Percentiles rank a stretch among this genome's conserved stretches.
These are phyloP conservation scores for Alternaria conjuncta DNA, from an alignment of 2,329 filamentous ascomycete species.

Conservation along the genomic window DNA sequence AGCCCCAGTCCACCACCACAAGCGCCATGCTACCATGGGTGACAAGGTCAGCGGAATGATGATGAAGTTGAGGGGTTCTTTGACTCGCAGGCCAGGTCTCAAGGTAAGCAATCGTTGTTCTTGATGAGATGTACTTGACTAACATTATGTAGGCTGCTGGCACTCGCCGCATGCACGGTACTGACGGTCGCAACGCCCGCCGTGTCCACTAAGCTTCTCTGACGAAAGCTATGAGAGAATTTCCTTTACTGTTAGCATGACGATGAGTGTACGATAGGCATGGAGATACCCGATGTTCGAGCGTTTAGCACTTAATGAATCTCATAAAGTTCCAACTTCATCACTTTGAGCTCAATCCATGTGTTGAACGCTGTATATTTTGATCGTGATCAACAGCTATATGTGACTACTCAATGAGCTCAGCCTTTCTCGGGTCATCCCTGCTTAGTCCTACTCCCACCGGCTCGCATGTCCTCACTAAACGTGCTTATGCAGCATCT, in stretches of 20 bases:
- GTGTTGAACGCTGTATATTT: background rate
- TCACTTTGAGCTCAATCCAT: background rate
- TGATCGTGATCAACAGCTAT: background rate
- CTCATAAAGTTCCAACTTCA: background rate
- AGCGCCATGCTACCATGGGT: conserved; percentile 70
- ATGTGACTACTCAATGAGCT: background rate
- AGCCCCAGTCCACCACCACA: conserved; percentile 62
- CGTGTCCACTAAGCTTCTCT: conserved; percentile 30
- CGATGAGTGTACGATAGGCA: background rate
- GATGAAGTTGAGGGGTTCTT: conserved; percentile 72
- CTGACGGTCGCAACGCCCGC: conserved; percentile 67
- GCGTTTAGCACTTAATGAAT: conserved; percentile 13
- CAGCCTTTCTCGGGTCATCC: background rate
- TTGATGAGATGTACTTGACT: background rate
- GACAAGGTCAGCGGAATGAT: conserved; percentile 81
- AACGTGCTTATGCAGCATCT: background rate
- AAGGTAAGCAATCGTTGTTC: conserved; percentile 60
- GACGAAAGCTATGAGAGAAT: background rate
- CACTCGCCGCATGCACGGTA: conserved; percentile 75
- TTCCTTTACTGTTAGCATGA: conserved; percentile 4
- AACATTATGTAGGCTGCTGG: conserved; percentile 66
- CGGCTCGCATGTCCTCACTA: background rate
- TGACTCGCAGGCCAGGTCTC: conserved; percentile 72
- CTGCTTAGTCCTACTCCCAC: background rate
- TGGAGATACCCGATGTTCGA: conserved; percentile 23